Evolutionary conservation across 192 early-diverging fungal species (phyloP).

Genomic region (Phlyctochytrium bullatum): DNA sequence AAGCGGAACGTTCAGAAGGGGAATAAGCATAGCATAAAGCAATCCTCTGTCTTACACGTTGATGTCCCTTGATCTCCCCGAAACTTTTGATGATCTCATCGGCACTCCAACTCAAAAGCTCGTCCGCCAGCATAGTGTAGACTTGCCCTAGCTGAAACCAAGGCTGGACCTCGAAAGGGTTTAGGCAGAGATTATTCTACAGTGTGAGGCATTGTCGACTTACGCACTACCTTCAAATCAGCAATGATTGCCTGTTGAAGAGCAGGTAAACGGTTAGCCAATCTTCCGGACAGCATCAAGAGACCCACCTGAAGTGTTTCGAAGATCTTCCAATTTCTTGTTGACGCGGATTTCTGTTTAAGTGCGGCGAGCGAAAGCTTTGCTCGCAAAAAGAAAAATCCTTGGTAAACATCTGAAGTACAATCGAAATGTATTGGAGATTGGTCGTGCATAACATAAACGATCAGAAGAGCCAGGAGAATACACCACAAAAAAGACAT

Average conservation of each 20-base stretch:
- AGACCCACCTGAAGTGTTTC: constrained; percentile 56
- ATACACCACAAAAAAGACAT: not conserved
- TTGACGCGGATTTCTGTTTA: not conserved
- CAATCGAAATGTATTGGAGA: no score
- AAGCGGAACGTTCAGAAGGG: no score
- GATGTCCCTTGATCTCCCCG: constrained; percentile 52
- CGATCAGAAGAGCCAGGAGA: not conserved
- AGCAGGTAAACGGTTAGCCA: constrained; percentile 49
- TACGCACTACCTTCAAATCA: not conserved
- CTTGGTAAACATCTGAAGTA: constrained; percentile 13
- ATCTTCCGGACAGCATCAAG: no score
- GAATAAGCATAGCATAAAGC: no score
- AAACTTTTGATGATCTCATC: constrained; percentile 51
- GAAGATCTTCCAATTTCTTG: constrained; percentile 44
- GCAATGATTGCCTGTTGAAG: constrained; percentile 9
- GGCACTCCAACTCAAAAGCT: constrained; percentile 62
- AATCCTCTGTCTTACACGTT: no score
- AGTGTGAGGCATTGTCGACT: not conserved
- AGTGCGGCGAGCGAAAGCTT: constrained; percentile 9
- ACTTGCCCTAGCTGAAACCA: constrained; percentile 66
- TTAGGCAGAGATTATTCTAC: constrained; percentile 51
- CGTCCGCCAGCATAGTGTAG: constrained; percentile 60
- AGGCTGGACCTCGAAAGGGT: constrained; percentile 53
- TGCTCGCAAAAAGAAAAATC: constrained; percentile 15
- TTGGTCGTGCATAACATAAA: not conserved